Conservation (phyloP, 306 rosid species). For the Vigna nakashimae region DNA sequence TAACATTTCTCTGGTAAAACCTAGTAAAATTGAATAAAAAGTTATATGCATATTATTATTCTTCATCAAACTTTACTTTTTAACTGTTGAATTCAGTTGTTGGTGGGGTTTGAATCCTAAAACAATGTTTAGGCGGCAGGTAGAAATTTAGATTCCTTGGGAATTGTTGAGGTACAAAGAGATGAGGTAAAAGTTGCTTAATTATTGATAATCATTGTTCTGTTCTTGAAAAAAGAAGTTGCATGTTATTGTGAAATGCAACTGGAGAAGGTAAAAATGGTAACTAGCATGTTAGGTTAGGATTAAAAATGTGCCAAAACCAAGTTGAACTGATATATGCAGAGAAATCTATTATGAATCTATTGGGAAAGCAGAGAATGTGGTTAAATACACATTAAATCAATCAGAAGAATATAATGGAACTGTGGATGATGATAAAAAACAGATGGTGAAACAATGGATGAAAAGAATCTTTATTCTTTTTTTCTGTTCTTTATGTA, state of each 20-base stretch:
- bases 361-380: too few relatives aligned
- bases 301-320: not conserved
- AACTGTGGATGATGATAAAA: not conserved
- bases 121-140: not conserved
- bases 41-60: not conserved
- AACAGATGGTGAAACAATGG: not conserved
- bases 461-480: slow-evolving; percentile 18
- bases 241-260: slow-evolving; percentile 32
- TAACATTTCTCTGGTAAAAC: not conserved
- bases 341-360: not conserved
- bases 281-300: slow-evolving; percentile 7
- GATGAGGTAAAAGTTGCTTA: not conserved
- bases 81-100: slow-evolving; percentile 13
- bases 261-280: slow-evolving; percentile 16
- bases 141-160: slow-evolving; percentile 18
- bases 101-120: not conserved
- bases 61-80: not conserved
- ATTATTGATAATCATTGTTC: slow-evolving; percentile 28
- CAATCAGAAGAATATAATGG: not conserved
- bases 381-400: not conserved
- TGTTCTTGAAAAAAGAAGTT: slow-evolving; percentile 21
- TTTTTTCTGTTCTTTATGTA: slow-evolving; percentile 17
- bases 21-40: not conserved
- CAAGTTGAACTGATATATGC: not conserved
- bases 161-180: slow-evolving; percentile 9